Conservation (phyloP, 495 filamentous ascomycete species). For the Hypoxylon lenormandii region DNA sequence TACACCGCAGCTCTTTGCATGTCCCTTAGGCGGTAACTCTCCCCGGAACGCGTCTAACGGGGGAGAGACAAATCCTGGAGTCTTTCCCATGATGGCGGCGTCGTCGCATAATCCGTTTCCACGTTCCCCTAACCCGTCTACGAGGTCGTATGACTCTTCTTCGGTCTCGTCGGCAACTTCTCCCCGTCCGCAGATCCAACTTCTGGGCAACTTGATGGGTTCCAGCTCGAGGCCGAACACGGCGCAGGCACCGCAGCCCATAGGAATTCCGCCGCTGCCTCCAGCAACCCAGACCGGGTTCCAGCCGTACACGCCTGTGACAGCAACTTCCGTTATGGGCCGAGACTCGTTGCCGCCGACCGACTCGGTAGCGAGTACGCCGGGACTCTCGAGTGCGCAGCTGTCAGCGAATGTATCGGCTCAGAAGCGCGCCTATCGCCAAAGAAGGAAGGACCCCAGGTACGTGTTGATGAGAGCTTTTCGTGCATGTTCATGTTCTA, state of each 20-base stretch:
- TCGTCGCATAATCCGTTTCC: conserved; percentile 65
- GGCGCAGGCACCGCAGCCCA: conserved; percentile 56
- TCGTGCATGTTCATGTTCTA: conserved; percentile 5
- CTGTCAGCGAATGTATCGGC: conserved; percentile 63
- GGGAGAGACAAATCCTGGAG: conserved; percentile 51
- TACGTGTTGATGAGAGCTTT: conserved; percentile 31
- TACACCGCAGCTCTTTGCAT: conserved; percentile 56
- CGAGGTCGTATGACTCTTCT: conserved; percentile 67
- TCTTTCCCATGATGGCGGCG: conserved; percentile 63
- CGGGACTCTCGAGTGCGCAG: conserved; percentile 59
- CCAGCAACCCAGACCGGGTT: conserved; percentile 55
- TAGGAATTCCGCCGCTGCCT: conserved; percentile 59
- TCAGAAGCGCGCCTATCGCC: conserved; percentile 94
- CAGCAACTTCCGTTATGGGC: conserved; percentile 62
- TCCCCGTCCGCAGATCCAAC: conserved; percentile 59
- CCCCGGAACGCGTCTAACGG: conserved; percentile 54
- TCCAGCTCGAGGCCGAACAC: conserved; percentile 54
- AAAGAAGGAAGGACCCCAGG: conserved; percentile 88
- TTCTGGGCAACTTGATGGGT: conserved; percentile 62
- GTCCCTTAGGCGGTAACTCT: conserved; percentile 60
- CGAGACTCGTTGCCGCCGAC: conserved; percentile 66
- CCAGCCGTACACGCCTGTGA: conserved; percentile 62
- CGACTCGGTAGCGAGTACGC: conserved; percentile 65
- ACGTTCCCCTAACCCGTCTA: conserved; percentile 66
- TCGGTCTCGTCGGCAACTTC: conserved; percentile 68